Conservation (phyloP, 2,329 filamentous ascomycete genomes). For the Pseudocercospora ulei region DNA sequence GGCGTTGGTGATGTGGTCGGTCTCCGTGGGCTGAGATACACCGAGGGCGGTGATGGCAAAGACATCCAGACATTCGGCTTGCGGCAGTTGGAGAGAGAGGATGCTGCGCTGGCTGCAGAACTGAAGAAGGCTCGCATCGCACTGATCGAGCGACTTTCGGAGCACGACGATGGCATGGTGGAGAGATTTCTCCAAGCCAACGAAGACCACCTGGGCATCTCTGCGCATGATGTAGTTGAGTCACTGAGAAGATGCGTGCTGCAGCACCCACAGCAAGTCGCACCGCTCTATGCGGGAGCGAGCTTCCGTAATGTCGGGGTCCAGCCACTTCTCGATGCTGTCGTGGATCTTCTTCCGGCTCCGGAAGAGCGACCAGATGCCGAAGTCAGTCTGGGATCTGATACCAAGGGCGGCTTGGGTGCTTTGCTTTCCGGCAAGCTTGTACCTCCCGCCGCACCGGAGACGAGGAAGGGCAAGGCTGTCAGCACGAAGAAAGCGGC, state of each 20-base stretch:
- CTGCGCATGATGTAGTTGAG: slow-evolving; percentile 55
- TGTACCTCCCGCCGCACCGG: slow-evolving; percentile 13
- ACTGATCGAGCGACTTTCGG: slow-evolving; percentile 73
- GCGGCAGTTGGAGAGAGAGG: slow-evolving; percentile 44
- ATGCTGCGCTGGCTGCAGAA: slow-evolving; percentile 51
- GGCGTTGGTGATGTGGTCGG: slow-evolving; percentile 79
- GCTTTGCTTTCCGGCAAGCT: slow-evolving; percentile 37
- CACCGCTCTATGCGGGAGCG: slow-evolving; percentile 82
- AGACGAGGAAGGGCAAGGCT: slow-evolving; percentile 32
- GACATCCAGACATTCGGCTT: slow-evolving; percentile 44
- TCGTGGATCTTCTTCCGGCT: slow-evolving; percentile 76
- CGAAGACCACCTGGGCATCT: slow-evolving; percentile 60
- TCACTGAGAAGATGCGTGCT: slow-evolving; percentile 65
- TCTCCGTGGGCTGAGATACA: slow-evolving; percentile 65
- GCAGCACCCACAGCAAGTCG: slow-evolving; percentile 58
- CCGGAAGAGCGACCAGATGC: slow-evolving; percentile 71
- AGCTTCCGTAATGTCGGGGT: slow-evolving; percentile 93
- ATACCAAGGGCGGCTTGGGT: slow-evolving; percentile 46
- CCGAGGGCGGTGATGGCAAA: slow-evolving; percentile 56
- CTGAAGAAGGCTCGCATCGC: slow-evolving; percentile 64
- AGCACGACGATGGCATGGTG: slow-evolving; percentile 77
- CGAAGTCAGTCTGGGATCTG: slow-evolving; percentile 57
- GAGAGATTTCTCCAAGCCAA: slow-evolving; percentile 72
- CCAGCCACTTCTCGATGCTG: slow-evolving; percentile 78
- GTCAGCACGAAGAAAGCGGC: slow-evolving; percentile 37